Conservation (phyloP, 2,329 filamentous ascomycete genomes). For the Byssoonygena ceratinophila region DNA sequence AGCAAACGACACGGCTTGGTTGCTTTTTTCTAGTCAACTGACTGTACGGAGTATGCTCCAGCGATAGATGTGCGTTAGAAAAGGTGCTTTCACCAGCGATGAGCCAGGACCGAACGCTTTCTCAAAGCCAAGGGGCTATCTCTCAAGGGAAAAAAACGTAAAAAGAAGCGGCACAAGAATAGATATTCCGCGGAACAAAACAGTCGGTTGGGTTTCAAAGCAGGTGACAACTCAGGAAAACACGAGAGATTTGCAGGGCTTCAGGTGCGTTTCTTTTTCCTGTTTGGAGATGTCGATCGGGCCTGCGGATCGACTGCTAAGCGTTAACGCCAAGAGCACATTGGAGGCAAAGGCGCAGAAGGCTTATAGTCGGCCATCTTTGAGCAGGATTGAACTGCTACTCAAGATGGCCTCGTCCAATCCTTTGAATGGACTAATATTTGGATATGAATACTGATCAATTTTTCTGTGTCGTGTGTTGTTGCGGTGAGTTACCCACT, state of each 20-base stretch:
- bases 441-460: background rate
- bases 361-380: background rate
- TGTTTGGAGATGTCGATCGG: background rate
- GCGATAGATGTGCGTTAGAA: no score
- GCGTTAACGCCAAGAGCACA: slow-evolving; percentile 1
- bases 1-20: no score
- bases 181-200: no score
- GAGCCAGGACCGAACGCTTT: no score
- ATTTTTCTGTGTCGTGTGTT: background rate
- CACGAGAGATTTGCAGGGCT: background rate
- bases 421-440: background rate
- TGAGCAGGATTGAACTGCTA: background rate
- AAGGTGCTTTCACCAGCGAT: no score
- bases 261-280: background rate
- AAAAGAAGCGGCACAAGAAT: no score
- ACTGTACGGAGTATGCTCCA: no score
- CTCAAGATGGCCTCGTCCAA: background rate
- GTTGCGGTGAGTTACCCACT: background rate
- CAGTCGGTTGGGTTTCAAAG: no score
- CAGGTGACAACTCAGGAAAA: background rate
- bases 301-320: background rate
- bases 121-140: no score
- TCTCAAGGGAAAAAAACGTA: no score
- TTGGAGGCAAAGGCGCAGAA: background rate
- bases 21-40: no score